Base-by-base conservation (phyloP, 1,284 basidiomycete genomes). In the Termitomyces sp. region DNA sequence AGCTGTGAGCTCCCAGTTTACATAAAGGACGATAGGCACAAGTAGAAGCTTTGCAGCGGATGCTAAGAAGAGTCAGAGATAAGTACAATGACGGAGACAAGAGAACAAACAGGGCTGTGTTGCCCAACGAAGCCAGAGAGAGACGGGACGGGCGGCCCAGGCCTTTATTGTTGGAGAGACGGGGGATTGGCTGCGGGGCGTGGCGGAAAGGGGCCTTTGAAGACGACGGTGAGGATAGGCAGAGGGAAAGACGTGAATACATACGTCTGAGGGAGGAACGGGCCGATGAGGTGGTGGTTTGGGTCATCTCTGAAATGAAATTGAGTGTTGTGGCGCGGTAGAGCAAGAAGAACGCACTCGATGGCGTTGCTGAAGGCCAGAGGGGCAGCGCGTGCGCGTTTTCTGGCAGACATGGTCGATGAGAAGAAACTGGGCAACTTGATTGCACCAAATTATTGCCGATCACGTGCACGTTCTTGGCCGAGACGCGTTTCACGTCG, bases 11-110 rank as follows among this genome's bases (percentile, higher is more conserved):
- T 82, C 75, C 84, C 90, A 96, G 66, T 90, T 89, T 42, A 79
- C 50, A 67, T 84, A 93, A 15, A 92, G 75, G 1, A 92, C 65
- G 50, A 90, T 34, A 3, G 92, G 86, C n/a, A 92, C 62, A 34
- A 88, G 62, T 39, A 95, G 78, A 31, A 98, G 67, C 58, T 86
- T 84, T 67, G 92, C 74, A 4, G 92, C 82, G 4, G 84, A 82
- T 0, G 70, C 89, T 92, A 54, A 13, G 36, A 10, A 52, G 49
- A 13, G 21, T 54, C 24, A 52, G 43, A 5, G 38, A 12, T 19
- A 39, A n/a, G 34, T 10, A 8, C 8, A 3, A 24, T 2, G 42
- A 45, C 19, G 26, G 7, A 17, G 2, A 5, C 10, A 10, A 7
- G 7, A 10, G 43, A 1, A 75, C 80, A 52, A 60, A 90, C 91